Base-by-base conservation (phyloP, 257 asterid species). In the Primulina huaijiensis region DNA sequence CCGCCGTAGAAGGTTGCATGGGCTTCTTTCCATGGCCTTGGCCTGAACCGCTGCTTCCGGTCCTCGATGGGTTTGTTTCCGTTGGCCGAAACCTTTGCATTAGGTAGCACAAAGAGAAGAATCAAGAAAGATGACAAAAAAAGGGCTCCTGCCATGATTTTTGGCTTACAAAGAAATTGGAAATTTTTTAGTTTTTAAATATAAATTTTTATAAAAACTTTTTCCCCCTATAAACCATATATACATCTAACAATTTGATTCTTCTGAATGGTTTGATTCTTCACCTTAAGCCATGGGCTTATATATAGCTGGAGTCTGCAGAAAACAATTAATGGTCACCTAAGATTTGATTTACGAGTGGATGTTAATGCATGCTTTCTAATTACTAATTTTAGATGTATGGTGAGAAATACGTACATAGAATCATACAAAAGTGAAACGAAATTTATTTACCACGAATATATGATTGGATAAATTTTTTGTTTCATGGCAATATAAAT, bases 1-100 rank as follows among this genome's bases (percentile, higher is more conserved):
- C 67, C 77, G 12, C 83, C 83, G 37, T 76, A 76, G 78, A 67
- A 79, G 20, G 81, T 79, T 16, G 78, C 83, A 23, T 64, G 73
- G 43, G 76, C 83, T 19, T 72, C 17, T 59, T 69, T 79, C 83
- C 81, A 79, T 1, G 67, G 63, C 2, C 74, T 71, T 1, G 76
- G 37, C 8, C 11, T n/a, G 62, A 43, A 76, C 10, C 27, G 55
- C 16, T 29, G 33, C 20, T n/a, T 31, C 21, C 21, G 8, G 19
- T 2, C 21, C 20, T 62, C 53, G 9, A 21, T 7, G 10, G 34
- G n/a, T 25, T n/a, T 21, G 31, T 27, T 46, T 3, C 40, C 23
- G 6, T 8, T 8, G 68, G n/a, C 0, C 23, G 0, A 20, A 19
- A 57, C 69, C 25, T 8, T 25, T 38, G 69, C 35, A 12, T 35